These are phyloP conservation scores for Entoloma clypeatum DNA, from an alignment of 1,284 basidiomycete species.

Conservation along the genomic window DNA sequence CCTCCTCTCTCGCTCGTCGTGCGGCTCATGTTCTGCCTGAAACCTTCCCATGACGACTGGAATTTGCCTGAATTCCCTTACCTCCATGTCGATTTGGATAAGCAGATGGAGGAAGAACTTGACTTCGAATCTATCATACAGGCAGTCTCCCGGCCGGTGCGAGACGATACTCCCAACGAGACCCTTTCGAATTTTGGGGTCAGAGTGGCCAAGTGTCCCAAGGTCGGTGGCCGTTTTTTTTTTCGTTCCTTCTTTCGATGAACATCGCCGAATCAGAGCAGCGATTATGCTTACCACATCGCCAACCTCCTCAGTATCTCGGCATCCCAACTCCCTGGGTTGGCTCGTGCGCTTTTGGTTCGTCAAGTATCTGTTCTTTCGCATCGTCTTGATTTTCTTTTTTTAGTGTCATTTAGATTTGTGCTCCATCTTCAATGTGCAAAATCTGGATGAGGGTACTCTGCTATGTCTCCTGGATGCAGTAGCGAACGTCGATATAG, in stretches of 20 bases:
- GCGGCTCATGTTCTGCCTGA: conserved; percentile 71
- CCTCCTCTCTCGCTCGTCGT: conserved; percentile 60
- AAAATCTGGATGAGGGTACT: conserved; percentile 51
- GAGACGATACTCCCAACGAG: conserved; percentile 48
- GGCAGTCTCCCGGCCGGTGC: conserved; percentile 50
- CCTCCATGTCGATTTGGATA: conserved; percentile 47
- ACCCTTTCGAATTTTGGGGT: conserved; percentile 48
- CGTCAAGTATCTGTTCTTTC: conserved; percentile 15
- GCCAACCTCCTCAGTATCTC: conserved; percentile 57
- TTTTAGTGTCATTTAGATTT: conserved; percentile 54
- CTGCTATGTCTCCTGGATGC: conserved; percentile 57
- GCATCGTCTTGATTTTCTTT: conserved; percentile 4
- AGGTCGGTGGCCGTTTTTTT: conserved; percentile 36
- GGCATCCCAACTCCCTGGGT: conserved; percentile 59
- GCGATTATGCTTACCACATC: conserved; percentile 52
- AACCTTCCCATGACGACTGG: conserved; percentile 72
- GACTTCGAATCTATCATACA: conserved; percentile 53
- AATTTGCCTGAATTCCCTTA: conserved; percentile 69
- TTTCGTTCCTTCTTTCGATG: not conserved
- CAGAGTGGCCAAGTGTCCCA: conserved; percentile 46
- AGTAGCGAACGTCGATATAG: conserved; percentile 58
- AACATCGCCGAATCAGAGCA: conserved; percentile 34
- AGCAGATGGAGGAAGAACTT: conserved; percentile 39
- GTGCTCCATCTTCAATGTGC: conserved; percentile 47
- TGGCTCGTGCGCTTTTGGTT: conserved; percentile 44